Base-by-base conservation (phyloP, 805 yeast genomes). In the Millerozyma miso region DNA sequence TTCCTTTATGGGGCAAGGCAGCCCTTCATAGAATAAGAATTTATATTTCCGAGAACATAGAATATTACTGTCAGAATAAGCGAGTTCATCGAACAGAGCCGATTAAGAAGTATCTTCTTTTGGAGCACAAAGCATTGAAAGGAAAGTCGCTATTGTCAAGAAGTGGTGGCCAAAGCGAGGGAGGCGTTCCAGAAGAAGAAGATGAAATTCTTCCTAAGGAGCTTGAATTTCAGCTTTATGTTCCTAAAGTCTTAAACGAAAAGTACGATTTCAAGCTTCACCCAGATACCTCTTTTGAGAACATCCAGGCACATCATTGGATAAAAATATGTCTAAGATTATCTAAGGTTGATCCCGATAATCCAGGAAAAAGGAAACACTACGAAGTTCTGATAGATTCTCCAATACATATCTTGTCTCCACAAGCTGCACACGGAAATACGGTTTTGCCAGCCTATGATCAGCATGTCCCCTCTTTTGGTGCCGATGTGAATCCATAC, bases 51-150 rank as follows among this genome's bases (percentile, higher is more conserved):
- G 99, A 93, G 59, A 88, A 87, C 54, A 67, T 86, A 62, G 98
- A 91, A 60, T 95, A 93, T 60, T 93, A 78, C 63, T 88, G 97
- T 64, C 78, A 80, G 33, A 79, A 85, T 59, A 85, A 86, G 56
- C 85, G 84, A 58, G 95, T 91, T 12, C 98, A 93, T 61, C 73
- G 98, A 42, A 79, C 88, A 61, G 98, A 93, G 65, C 97, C 99
- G 0, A 73, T 85, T 1, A 83, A 81, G 56, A 90, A 90, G 64
- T 87, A 76, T 53, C 63, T 91, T 37, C 62, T 93, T 33, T 69
- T 88, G 35, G 99, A 93, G 59, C 90, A 86, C 56, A 81, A 79
- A 55, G 88, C 95, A 2, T 55, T 65, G 31, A 67, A 67, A 41
- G 77, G 75, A 10, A 55, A 57, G 33, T 76, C 79, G 42, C 63